Evolutionary conservation across 805 yeast genomes (phyloP).

Genomic region (Yarrowia sp.): DNA sequence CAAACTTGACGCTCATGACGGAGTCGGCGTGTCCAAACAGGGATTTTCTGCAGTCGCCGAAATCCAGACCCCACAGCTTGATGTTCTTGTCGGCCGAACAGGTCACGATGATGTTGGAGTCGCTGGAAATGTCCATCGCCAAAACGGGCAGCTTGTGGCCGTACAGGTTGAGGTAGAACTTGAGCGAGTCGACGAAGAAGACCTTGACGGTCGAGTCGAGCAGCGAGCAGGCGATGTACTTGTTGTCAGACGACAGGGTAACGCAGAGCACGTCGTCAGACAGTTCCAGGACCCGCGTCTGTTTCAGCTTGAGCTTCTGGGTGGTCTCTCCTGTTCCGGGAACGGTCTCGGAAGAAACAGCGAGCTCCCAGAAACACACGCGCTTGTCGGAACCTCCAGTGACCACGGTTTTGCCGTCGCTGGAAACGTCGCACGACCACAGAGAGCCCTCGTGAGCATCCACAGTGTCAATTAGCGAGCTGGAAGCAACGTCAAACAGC

Average conservation of each 20-base stretch:
- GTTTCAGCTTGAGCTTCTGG: slow-evolving; percentile 59
- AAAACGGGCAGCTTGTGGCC: slow-evolving; percentile 97
- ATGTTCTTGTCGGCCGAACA: slow-evolving; percentile 97
- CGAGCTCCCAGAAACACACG: slow-evolving; percentile 86
- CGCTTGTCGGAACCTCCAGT: slow-evolving; percentile 94
- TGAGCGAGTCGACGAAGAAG: slow-evolving; percentile 80
- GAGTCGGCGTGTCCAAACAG: slow-evolving; percentile 96
- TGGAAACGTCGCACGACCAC: slow-evolving; percentile 85
- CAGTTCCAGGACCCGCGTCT: slow-evolving; percentile 78
- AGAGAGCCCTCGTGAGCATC: slow-evolving; percentile 75
- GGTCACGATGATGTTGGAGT: slow-evolving; percentile 82
- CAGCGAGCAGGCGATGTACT: slow-evolving; percentile 74
- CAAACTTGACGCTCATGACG: slow-evolving; percentile 80
- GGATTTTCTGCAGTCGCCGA: slow-evolving; percentile 98
- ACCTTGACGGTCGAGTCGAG: slow-evolving; percentile 95
- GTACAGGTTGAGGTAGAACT: slow-evolving; percentile 82
- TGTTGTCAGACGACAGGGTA: slow-evolving; percentile 74
- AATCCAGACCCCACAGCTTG: slow-evolving; percentile 97
- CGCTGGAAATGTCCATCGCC: slow-evolving; percentile 85
- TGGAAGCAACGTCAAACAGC: slow-evolving; percentile 80
- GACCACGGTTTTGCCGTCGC: slow-evolving; percentile 79
- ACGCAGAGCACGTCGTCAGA: slow-evolving; percentile 82
- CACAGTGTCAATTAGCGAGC: slow-evolving; percentile 65
- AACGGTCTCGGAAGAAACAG: slow-evolving; percentile 59
- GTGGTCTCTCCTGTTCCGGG: slow-evolving; percentile 61